Conservation (phyloP, 2,329 filamentous ascomycete species). For the Trichophyton verrucosum region DNA sequence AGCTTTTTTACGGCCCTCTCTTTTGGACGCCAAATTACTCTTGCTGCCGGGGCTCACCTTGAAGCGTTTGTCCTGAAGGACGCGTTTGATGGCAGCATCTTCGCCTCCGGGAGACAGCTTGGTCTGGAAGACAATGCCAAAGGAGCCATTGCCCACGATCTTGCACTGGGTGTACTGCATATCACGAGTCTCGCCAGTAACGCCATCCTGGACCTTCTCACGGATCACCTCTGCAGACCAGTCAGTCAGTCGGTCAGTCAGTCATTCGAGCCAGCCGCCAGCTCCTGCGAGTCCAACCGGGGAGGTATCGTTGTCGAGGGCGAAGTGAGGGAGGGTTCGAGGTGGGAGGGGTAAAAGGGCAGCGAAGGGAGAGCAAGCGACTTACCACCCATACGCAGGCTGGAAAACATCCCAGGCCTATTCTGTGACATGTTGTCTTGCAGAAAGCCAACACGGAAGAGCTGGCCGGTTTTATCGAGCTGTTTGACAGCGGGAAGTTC, state of each 20-base stretch:
- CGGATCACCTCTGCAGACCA: slow-evolving; percentile 69
- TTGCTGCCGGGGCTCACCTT: slow-evolving; percentile 51
- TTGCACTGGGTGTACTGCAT: slow-evolving; percentile 99
- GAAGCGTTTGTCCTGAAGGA: slow-evolving; percentile 98
- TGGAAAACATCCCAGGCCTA: slow-evolving; percentile 76
- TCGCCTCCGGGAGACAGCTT: slow-evolving; percentile 96
- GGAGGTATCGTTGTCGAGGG: no score
- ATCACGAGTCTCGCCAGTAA: slow-evolving; percentile 91
- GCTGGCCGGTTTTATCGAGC: neutral
- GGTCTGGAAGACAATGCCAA: slow-evolving; percentile 97
- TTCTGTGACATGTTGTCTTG: slow-evolving; percentile 64
- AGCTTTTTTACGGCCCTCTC: slow-evolving; percentile 20
- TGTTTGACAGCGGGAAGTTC: neutral
- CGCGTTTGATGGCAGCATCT: slow-evolving; percentile 97
- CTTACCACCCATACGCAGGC: slow-evolving; percentile 95
- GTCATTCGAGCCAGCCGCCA: no score
- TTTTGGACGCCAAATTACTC: neutral
- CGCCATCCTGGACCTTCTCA: slow-evolving; percentile 96
- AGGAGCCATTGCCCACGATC: slow-evolving; percentile 97
- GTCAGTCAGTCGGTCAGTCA: slow-evolving; percentile 16
- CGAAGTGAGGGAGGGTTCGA: neutral
- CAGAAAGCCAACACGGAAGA: neutral
- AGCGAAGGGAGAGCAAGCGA: slow-evolving; percentile 13
- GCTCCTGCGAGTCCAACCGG: no score
- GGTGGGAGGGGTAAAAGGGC: neutral